Conservation (phyloP, 192 early-diverging fungal genomes). For the Backusella macrospora region DNA sequence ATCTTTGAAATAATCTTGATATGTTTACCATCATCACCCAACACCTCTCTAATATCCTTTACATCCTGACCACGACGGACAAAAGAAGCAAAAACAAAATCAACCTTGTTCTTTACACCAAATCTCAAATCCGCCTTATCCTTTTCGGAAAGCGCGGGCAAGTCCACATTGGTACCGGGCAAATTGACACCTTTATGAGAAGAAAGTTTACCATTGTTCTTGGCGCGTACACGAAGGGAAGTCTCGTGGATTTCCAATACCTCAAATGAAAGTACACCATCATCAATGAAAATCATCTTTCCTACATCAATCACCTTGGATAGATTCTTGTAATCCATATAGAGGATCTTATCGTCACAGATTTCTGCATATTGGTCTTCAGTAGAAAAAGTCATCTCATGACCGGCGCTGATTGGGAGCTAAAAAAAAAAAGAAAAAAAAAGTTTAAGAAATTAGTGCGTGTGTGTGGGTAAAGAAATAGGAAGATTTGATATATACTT, state of each 20-base stretch:
- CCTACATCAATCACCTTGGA: conserved; percentile 74
- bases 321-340: conserved; percentile 82
- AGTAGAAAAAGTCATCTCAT: conserved; percentile 78
- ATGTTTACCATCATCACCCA: conserved; percentile 76
- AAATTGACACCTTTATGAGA: conserved; percentile 97
- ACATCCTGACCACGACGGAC: conserved; percentile 94
- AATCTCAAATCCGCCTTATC: conserved; percentile 90
- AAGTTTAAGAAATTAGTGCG: not conserved
- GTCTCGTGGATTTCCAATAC: conserved; percentile 73
- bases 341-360: conserved; percentile 71
- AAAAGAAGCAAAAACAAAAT: conserved; percentile 96
- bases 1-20: conserved; percentile 99
- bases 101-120: conserved; percentile 92
- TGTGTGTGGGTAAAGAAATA: not conserved
- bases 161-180: conserved; percentile 86
- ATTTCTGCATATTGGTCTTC: conserved; percentile 61
- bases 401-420: conserved; percentile 69
- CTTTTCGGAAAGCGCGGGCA: conserved; percentile 95
- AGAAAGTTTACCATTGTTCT: conserved; percentile 87
- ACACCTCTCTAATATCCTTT: conserved; percentile 81
- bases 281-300: conserved; percentile 87
- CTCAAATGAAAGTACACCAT: conserved; percentile 94
- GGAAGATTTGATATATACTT: conserved; percentile 20
- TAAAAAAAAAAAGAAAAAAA: not conserved
- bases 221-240: conserved; percentile 68